Conservation (phyloP, 805 yeast genomes). For the Nakazawaea holstii region DNA sequence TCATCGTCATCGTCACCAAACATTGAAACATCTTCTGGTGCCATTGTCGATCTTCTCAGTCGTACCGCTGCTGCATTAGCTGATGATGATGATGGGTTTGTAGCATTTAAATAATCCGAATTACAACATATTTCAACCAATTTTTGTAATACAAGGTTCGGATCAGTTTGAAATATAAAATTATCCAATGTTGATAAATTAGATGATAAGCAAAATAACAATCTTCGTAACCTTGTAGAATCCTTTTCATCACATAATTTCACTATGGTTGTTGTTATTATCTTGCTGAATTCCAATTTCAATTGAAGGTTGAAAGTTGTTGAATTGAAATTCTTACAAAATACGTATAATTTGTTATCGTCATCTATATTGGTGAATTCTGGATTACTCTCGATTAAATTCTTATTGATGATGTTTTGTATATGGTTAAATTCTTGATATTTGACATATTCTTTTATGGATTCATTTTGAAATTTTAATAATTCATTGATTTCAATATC, state of each 20-base stretch:
- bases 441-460: slow-evolving; percentile 19
- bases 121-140: slow-evolving; percentile 8
- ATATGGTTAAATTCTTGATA: slow-evolving; percentile 21
- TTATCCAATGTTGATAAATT: slow-evolving; percentile 36
- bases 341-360: slow-evolving; percentile 41
- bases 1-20: slow-evolving; percentile 15
- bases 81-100: slow-evolving; percentile 7
- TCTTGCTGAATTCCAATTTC: slow-evolving; percentile 34
- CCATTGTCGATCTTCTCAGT: no score
- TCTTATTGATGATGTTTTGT: slow-evolving; percentile 20
- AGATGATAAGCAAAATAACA: slow-evolving; percentile 46
- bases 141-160: slow-evolving; percentile 27
- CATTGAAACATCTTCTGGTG: slow-evolving; percentile 15
- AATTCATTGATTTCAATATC: slow-evolving; percentile 18
- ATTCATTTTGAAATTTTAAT: slow-evolving; percentile 30
- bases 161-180: slow-evolving; percentile 39
- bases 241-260: slow-evolving; percentile 36
- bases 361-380: slow-evolving; percentile 47
- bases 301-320: slow-evolving; percentile 32
- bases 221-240: slow-evolving; percentile 37
- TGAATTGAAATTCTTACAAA: slow-evolving; percentile 33
- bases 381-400: slow-evolving; percentile 33
- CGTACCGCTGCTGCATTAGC: no score
- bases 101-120: slow-evolving; percentile 15
- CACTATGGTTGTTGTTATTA: slow-evolving; percentile 25